Evolutionary conservation across 805 yeast species (phyloP), one percentile per base, ranked within the genome.

Genomic region (Candida sakaeoensis): DNA sequence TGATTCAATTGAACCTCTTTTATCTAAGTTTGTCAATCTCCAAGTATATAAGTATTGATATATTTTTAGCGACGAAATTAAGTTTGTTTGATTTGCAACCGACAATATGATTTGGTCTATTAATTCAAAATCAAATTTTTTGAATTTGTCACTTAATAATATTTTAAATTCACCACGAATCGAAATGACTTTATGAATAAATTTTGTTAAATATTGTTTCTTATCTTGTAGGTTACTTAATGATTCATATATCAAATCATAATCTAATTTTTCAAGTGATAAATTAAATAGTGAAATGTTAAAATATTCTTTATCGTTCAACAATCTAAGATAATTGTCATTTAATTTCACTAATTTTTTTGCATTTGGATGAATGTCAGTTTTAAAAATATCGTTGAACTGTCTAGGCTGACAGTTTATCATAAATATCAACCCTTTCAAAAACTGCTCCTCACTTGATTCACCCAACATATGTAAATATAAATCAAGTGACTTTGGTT

Each of bases 401-500:
- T 49, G 47, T 2, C 40, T 42, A 5, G 59, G 51, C 14, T 58
- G 57, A 35, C 54, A 46, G 36, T 60, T 63, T 25, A 62, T 54
- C 36, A 65, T 53, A 39, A 56, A 49, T 1, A 65, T 54, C 23
- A 68, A 45, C 2, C 72, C 74, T 21, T 55, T 53, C 32, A 68
- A 56, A 29, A 63, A 60, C 19, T 50, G 42, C 9, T 33, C 41
- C 5, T 51, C 48, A 12, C 44, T 61, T 1, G 56, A 45, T 25
- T 64, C 57, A 43, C 71, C 70, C 38, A 79, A 59, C 37, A 62
- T 60, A 3, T 61, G 51, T 8, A 71, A 58, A 35, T 82, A 58
- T 13, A 61, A 48, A 1, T 60, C 44, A 44, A 78, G 75, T 5
- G 76, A 59, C 5, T 52, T 46, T 51, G 56, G 55, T 21, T 76